Conservation (phyloP, 352 stramenopile species). For the Poterioochromonas sp. region DNA sequence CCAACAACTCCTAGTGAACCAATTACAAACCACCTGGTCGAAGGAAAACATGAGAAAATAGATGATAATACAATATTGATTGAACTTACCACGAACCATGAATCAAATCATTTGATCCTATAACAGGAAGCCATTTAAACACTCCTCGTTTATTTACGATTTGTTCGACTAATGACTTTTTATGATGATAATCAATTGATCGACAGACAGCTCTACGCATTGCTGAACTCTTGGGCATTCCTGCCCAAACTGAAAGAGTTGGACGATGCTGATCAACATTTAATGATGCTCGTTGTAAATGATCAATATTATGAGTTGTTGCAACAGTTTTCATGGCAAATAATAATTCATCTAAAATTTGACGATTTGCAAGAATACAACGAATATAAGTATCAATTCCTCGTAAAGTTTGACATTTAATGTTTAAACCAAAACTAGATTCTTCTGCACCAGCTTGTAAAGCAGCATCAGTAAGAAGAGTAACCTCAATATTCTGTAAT, state of each 20-base stretch:
- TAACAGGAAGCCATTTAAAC: slow-evolving; percentile 1
- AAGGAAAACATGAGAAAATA: neutral
- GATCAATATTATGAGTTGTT: neutral
- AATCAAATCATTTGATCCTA: neutral
- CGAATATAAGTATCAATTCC: neutral
- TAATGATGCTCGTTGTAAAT: neutral
- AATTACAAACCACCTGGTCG: slow-evolving; percentile 1
- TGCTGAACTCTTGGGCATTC: too few species aligned
- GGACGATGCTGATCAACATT: neutral
- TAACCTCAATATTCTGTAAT: neutral
- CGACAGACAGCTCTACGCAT: neutral
- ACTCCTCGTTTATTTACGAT: neutral
- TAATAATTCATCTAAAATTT: neutral
- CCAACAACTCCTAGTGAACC: neutral
- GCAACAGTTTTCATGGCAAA: neutral
- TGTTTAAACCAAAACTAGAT: neutral
- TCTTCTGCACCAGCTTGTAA: neutral
- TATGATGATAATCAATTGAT: neutral
- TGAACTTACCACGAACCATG: neutral
- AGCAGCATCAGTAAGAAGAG: neutral
- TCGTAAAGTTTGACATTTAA: neutral
- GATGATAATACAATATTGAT: neutral
- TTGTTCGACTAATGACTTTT: neutral
- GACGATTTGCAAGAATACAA: neutral
- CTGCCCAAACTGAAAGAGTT: neutral